Evolutionary conservation across 2,329 filamentous ascomycete species (phyloP).

Genomic region (Colletotrichum siamense): DNA sequence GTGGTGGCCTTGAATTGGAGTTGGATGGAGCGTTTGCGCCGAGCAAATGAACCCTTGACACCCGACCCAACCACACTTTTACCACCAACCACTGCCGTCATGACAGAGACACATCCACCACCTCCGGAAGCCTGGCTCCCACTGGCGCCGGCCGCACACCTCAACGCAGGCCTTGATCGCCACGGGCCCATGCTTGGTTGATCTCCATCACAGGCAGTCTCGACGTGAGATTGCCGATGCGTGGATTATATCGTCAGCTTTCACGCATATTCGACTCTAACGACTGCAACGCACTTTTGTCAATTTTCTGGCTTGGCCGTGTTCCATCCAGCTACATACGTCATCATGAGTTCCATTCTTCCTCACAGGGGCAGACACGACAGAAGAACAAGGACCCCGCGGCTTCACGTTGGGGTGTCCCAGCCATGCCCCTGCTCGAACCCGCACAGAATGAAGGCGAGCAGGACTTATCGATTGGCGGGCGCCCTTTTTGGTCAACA

Average conservation of each 20-base stretch:
- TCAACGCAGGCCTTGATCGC: background rate
- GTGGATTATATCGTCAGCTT: background rate
- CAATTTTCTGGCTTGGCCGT: background rate
- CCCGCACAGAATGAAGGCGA: background rate
- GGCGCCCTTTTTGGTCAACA: constrained; percentile 1
- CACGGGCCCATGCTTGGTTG: background rate
- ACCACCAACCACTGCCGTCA: constrained; percentile 7
- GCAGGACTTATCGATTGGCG: constrained; percentile 17
- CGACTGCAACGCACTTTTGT: background rate
- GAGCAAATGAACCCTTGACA: background rate
- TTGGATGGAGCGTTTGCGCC: background rate
- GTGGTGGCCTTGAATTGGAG: background rate
- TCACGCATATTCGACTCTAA: background rate
- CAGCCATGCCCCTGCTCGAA: background rate
- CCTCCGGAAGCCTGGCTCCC: background rate
- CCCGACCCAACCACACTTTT: background rate
- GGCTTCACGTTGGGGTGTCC: background rate
- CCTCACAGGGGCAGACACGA: background rate
- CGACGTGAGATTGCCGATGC: background rate
- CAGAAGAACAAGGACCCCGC: constrained; percentile 9
- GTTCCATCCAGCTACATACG: background rate
- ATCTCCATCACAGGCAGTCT: background rate
- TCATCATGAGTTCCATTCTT: background rate
- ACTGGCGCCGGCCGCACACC: background rate
- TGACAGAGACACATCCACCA: background rate